Conservation (phyloP, 805 yeast species). For the Ogataea wickerhamii region DNA sequence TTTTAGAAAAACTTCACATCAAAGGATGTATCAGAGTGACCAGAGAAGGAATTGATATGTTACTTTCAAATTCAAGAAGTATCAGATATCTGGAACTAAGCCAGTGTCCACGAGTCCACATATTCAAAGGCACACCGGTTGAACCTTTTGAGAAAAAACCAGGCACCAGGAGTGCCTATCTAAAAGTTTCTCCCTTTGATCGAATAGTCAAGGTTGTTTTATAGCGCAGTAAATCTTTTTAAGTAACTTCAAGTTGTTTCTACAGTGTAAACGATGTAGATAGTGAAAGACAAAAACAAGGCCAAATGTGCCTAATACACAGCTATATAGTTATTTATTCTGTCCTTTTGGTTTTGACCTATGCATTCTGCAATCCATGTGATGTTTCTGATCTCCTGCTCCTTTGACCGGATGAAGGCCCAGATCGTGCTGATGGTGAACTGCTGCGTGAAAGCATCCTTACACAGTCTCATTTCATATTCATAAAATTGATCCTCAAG, state of each 20-base stretch:
- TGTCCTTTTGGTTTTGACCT: slow-evolving; percentile 95
- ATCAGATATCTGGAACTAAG: slow-evolving; percentile 56
- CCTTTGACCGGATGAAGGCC: slow-evolving; percentile 96
- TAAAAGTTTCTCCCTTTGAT: slow-evolving; percentile 45
- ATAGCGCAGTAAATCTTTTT: slow-evolving; percentile 21
- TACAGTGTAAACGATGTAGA: no score
- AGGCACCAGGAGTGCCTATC: slow-evolving; percentile 54
- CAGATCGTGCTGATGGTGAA: slow-evolving; percentile 86
- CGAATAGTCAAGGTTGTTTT: slow-evolving; percentile 57
- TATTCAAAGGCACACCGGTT: slow-evolving; percentile 59
- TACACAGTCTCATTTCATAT: slow-evolving; percentile 88
- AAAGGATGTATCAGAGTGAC: slow-evolving; percentile 77
- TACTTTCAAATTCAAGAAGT: slow-evolving; percentile 53
- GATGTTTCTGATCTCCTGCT: slow-evolving; percentile 94
- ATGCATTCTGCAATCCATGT: slow-evolving; percentile 99
- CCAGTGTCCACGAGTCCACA: slow-evolving; percentile 69
- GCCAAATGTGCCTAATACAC: slow-evolving; percentile 69
- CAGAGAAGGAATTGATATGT: slow-evolving; percentile 68
- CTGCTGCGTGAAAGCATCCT: slow-evolving; percentile 93
- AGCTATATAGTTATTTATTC: slow-evolving; percentile 85
- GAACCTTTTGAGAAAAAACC: slow-evolving; percentile 49
- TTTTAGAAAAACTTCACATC: slow-evolving; percentile 46
- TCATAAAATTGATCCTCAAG: slow-evolving; percentile 93
- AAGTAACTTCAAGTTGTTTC: background rate
- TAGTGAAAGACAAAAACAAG: no score